Percentiles rank a stretch among this genome's conserved stretches.
Conservation (phyloP, 306 rosid species). For the Casuarina equisetifolia region DNA sequence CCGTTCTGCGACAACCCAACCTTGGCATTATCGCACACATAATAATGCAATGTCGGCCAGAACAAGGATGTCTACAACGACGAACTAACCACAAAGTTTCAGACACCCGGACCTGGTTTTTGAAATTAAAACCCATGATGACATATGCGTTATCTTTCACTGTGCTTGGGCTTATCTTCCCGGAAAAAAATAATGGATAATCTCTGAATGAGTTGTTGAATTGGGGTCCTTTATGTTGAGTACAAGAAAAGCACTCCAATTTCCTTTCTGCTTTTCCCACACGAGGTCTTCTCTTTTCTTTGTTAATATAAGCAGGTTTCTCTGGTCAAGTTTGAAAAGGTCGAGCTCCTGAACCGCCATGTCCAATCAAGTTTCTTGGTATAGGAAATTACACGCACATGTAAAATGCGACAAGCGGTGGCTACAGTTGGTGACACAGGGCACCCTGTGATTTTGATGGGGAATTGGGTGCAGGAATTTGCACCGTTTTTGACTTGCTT, state of each 20-base stretch:
- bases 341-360: neutral
- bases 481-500: neutral
- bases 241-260: slow-evolving; percentile 22
- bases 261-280: neutral
- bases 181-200: neutral
- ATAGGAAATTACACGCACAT: slow-evolving; percentile 4
- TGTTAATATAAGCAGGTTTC: neutral
- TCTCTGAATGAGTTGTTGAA: no score
- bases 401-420: slow-evolving; percentile 25
- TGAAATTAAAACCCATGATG: neutral
- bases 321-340: neutral
- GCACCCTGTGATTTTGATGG: neutral
- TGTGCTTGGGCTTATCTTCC: slow-evolving; percentile 27
- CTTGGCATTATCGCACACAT: neutral
- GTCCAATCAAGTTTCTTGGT: neutral
- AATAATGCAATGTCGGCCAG: slow-evolving; percentile 11
- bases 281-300: neutral
- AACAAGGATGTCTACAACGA: neutral
- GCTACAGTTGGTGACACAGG: neutral
- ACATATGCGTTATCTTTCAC: slow-evolving; percentile 21
- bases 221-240: neutral
- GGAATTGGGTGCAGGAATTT: neutral
- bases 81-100: slow-evolving; percentile 8
- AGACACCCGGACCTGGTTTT: slow-evolving; percentile 19
- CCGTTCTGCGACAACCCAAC: no score